A percentile compares a stretch with the other conserved stretches of the same genome.
phyloP scores from a whole-genome alignment of 129 eudicot genomes.

The Flaveria brownii region DNA sequence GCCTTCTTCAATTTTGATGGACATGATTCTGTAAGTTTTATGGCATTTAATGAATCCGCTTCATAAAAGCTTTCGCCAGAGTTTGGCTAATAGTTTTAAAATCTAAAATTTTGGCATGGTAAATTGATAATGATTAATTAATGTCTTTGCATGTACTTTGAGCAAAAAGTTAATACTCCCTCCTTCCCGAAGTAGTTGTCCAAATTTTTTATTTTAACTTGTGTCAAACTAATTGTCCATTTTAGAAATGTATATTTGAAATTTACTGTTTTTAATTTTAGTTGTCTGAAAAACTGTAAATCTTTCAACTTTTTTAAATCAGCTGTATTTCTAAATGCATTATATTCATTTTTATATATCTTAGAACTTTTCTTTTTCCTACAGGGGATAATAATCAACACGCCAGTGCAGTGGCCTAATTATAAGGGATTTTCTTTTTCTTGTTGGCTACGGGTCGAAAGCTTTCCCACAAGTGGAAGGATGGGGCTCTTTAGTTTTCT shows the following conservation, averaged over 20 bases:
- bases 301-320: background rate
- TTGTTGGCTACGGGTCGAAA: slow-evolving; percentile 95
- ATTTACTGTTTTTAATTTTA: background rate
- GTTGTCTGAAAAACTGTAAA: background rate
- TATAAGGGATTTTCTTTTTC: slow-evolving; percentile 93
- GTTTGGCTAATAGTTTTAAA: slow-evolving; percentile 15
- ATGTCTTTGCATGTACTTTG: background rate
- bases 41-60: slow-evolving; percentile 9
- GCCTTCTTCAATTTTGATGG: slow-evolving; percentile 93
- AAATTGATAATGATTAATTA: background rate
- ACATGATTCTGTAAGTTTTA: slow-evolving; percentile 76
- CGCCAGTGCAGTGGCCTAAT: slow-evolving; percentile 88
- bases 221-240: background rate
- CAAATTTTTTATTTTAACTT: background rate
- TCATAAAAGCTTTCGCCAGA: slow-evolving; percentile 3
- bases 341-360: background rate
- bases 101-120: background rate
- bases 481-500: slow-evolving; percentile 96
- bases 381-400: slow-evolving; percentile 83
- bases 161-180: background rate
- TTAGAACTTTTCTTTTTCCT: slow-evolving; percentile 15
- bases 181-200: background rate
- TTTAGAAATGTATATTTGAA: background rate
- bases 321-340: background rate
- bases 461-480: slow-evolving; percentile 70